Evolutionary conservation across 2,329 filamentous ascomycete genomes (phyloP).

Genomic region (Epichloe hybrida): DNA sequence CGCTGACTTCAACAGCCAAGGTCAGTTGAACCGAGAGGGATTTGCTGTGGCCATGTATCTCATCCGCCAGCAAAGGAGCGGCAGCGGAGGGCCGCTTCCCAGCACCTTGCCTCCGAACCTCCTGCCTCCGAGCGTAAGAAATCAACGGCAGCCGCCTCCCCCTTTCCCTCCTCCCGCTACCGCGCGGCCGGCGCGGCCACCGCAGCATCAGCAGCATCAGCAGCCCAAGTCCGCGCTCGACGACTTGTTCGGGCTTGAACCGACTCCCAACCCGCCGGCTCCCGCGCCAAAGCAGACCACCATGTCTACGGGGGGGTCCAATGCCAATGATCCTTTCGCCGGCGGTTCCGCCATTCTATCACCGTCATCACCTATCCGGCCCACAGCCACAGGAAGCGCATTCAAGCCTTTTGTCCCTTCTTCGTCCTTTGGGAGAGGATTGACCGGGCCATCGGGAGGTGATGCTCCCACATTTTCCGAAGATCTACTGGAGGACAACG

Average conservation of each 20-base stretch:
- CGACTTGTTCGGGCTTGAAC: constrained; percentile 85
- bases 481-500: constrained; percentile 81
- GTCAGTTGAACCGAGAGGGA: constrained; percentile 72
- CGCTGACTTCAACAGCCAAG: constrained; percentile 83
- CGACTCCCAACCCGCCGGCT: constrained; percentile 30
- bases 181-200: constrained; percentile 32
- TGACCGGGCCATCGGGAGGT: constrained; percentile 67
- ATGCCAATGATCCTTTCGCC: constrained; percentile 48
- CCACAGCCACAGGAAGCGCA: constrained; percentile 32
- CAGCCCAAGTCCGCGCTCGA: constrained; percentile 71
- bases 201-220: constrained; percentile 19
- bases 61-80: constrained; percentile 76
- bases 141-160: constrained; percentile 22
- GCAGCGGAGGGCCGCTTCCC: constrained; percentile 51
- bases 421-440: constrained; percentile 77
- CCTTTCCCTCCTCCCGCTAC: constrained; percentile 29
- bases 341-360: constrained; percentile 32
- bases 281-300: constrained; percentile 44
- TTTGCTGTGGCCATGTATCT: constrained; percentile 97
- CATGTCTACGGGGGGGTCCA: constrained; percentile 68
- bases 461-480: constrained; percentile 41
- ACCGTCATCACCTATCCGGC: constrained; percentile 42
- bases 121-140: constrained; percentile 75
- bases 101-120: constrained; percentile 66
- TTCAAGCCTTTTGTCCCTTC: constrained; percentile 91